phyloP scores from a whole-genome alignment of 192 early-diverging fungal genomes.

The Podila clonocystis region DNA sequence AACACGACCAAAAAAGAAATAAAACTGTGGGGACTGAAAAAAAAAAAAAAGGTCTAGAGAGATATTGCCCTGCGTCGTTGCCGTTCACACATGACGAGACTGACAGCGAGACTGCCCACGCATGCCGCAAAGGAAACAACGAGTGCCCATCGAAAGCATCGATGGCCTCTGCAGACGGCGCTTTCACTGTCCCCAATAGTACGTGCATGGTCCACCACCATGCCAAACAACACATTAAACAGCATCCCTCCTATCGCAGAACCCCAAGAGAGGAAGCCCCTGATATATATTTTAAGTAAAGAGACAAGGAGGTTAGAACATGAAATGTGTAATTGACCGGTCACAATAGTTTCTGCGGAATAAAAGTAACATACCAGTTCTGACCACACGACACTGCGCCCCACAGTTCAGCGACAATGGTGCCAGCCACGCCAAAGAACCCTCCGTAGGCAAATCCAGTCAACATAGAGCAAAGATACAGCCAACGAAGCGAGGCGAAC shows the following conservation, averaged over 20 bases:
- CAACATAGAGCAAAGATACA: conserved; percentile 22
- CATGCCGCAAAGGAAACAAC: conserved; percentile 28
- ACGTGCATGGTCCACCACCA: conserved; percentile 35
- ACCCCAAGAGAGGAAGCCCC: conserved; percentile 48
- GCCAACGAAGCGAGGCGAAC: conserved; percentile 30
- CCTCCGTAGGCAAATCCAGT: conserved; percentile 42
- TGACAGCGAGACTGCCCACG: conserved; percentile 7
- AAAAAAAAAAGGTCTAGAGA: background rate
- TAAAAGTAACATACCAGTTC: conserved; percentile 25
- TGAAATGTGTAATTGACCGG: background rate
- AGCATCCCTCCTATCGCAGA: conserved; percentile 41
- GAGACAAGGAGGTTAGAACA: background rate
- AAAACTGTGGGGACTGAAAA: background rate
- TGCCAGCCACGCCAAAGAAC: conserved; percentile 47
- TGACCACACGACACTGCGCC: conserved; percentile 41
- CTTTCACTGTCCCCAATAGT: conserved; percentile 9
- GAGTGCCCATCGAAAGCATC: conserved; percentile 32
- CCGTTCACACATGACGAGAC: conserved; percentile 5
- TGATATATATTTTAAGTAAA: background rate
- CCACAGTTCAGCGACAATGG: conserved; percentile 48
- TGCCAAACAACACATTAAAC: conserved; percentile 42
- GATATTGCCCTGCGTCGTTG: conserved; percentile 5
- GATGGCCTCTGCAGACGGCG: conserved; percentile 26
- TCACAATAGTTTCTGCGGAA: no score
- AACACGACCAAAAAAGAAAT: background rate